Evolutionary conservation across 352 stramenopile genomes (phyloP).

Genomic region (Phytophthora multivora): DNA sequence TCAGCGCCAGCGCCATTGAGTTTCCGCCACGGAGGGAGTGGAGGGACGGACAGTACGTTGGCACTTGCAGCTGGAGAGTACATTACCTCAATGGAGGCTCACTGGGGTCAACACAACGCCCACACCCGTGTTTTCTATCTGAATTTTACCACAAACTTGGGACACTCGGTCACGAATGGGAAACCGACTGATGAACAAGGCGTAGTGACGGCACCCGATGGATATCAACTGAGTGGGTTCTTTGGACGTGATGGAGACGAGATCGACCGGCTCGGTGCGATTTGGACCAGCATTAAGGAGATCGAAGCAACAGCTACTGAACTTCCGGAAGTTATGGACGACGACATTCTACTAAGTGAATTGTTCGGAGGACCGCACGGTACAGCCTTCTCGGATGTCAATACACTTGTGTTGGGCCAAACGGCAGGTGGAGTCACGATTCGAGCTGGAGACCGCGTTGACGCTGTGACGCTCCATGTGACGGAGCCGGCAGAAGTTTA

Average conservation of each 20-base stretch:
- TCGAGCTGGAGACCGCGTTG: constrained; percentile 17
- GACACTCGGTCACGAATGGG: constrained; percentile 11
- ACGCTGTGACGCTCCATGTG: constrained; percentile 21
- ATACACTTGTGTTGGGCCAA: constrained; percentile 14
- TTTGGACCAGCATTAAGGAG: constrained; percentile 22
- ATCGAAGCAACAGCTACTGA: constrained; percentile 6
- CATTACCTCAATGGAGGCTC: constrained; percentile 41
- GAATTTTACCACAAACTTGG: constrained; percentile 17
- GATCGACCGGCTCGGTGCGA: constrained; percentile 20
- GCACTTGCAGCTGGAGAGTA: constrained; percentile 28
- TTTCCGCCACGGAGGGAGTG: constrained; percentile 43
- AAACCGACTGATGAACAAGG: constrained; percentile 15
- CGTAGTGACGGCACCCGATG: constrained; percentile 12
- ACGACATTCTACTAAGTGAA: constrained; percentile 17
- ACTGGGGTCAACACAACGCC: constrained; percentile 25
- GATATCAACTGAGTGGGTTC: constrained; percentile 23
- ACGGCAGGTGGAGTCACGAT: constrained; percentile 14
- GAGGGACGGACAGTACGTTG: constrained; percentile 38
- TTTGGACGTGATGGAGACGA: constrained; percentile 21
- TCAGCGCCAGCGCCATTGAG: constrained; percentile 27
- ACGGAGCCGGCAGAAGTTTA: constrained; percentile 10
- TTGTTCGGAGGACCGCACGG: constrained; percentile 19
- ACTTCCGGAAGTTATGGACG: constrained; percentile 11
- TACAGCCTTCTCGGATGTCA: constrained; percentile 20
- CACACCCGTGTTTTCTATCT: constrained; percentile 27